Evolutionary conservation across 371 early-diverging fungal genomes (phyloP), one percentile per base, ranked within the genome.

Genomic region (Actinomortierella ambigua): DNA sequence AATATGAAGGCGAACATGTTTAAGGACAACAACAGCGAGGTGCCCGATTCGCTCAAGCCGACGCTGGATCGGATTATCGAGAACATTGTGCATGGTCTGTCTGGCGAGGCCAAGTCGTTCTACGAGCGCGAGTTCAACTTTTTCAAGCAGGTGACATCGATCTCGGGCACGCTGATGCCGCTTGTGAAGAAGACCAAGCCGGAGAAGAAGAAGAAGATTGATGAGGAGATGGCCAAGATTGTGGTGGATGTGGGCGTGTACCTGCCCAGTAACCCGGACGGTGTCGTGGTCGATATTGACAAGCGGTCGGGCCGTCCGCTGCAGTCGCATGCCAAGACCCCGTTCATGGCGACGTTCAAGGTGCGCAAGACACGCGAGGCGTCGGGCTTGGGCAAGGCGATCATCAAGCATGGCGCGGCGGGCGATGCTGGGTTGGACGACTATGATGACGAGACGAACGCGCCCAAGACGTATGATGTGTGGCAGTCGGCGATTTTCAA

Each of bases 1-100:
- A 99, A 99, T 75, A 98, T 99, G 96, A 92, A 96, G 42, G 99
- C 99, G 48, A 99, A 99, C 81, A 88, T 92, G 90, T 98, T 64
- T 85, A 91, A 86, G 80, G 94, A 95, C 69, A 94, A 95, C 62
- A 71, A 88, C 79, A 78, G 85, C 79, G 79, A 66, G 57, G 46
- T 66, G 61, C 88, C 92, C 1, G 95, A 93, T 69, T 41, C 88
- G 0, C 75, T 98, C n/a, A 96, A 97, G 64, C 95, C 97, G 1
- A 79, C 82, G 0, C 75, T 97, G 20, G 99, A 99, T 50, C 82
- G 89, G 9, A 89, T 99, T 40, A 92, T 95, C 62, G 82, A 84
- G 2, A 87, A 85, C 27, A 90, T 98, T 51, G 89, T 91, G 9
- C 61, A 75, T 0, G 81, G 85, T 0, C 84, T 99, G 18, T 92